phyloP scores from a whole-genome alignment of 495 filamentous ascomycete genomes.

The Penicillium psychrofluorescens region DNA sequence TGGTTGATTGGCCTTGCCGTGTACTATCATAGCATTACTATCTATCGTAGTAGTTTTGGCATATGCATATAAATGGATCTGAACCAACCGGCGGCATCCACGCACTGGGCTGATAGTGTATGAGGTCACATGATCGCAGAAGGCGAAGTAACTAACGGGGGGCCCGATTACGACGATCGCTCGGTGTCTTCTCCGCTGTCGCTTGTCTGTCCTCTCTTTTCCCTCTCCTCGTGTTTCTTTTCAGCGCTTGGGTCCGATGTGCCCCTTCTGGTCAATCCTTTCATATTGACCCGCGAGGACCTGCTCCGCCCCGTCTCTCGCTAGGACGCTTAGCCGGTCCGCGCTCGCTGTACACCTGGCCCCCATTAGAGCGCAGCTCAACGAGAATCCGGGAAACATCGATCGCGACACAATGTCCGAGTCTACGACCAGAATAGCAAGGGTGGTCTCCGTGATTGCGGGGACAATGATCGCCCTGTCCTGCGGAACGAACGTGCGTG shows the following conservation, averaged over 20 bases:
- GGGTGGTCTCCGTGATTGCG: constrained; percentile 74
- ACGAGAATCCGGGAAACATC: not conserved
- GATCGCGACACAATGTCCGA: constrained; percentile 12
- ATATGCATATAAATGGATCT: too few species aligned
- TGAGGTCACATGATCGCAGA: too few species aligned
- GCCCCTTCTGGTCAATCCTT: constrained; percentile 1
- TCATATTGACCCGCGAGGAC: not conserved
- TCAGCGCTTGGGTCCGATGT: constrained; percentile 7
- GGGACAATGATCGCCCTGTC: constrained; percentile 81
- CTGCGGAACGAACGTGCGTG: constrained; percentile 83
- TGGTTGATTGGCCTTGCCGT: too few species aligned
- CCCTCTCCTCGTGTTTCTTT: constrained; percentile 1
- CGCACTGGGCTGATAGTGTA: too few species aligned
- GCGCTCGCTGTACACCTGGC: not conserved
- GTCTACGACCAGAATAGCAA: constrained; percentile 22
- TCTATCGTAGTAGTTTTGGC: too few species aligned
- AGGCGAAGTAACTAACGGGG: too few species aligned
- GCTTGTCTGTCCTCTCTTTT: constrained; percentile 4
- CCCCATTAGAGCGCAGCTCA: too few species aligned
- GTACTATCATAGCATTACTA: too few species aligned
- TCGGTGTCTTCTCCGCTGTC: not conserved
- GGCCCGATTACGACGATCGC: too few species aligned
- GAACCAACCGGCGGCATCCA: too few species aligned
- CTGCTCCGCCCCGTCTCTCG: constrained; percentile 1
- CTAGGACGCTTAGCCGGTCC: constrained; percentile 3